Evolutionary conservation across 176 grass and related monocot genomes (phyloP).

Genomic region (Triticum turgidum): DNA sequence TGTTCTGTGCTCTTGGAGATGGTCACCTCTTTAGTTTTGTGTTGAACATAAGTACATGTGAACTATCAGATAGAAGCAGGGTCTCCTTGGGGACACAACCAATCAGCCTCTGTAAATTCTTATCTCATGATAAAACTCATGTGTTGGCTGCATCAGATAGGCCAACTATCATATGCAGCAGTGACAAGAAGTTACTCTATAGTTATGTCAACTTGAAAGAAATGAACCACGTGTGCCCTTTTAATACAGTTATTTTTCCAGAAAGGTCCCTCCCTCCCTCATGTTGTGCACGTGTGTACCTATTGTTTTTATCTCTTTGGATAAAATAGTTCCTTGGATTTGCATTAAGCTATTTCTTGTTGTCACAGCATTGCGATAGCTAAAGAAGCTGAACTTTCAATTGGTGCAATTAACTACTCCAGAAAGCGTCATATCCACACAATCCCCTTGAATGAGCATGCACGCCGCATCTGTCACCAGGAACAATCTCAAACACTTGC

Average conservation of each 20-base stretch:
- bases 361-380: neutral
- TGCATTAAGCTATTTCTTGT: conserved; percentile 16
- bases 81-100: conserved; percentile 92
- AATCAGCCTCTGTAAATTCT: conserved; percentile 86
- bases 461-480: no score
- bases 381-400: no score
- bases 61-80: conserved; percentile 77
- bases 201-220: conserved; percentile 99
- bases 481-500: no score
- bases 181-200: conserved; percentile 97
- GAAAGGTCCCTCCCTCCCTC: conserved; percentile 55
- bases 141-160: conserved; percentile 96
- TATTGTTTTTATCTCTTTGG: neutral
- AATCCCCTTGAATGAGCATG: no score
- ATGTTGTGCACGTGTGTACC: neutral
- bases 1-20: conserved; percentile 92
- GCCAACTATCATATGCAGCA: conserved; percentile 92
- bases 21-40: conserved; percentile 90
- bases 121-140: conserved; percentile 74
- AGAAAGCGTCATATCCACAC: no score
- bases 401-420: no score
- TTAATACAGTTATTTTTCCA: conserved; percentile 87
- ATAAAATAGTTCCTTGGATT: neutral
- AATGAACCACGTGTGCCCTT: conserved; percentile 92
- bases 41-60: conserved; percentile 62